Base-by-base conservation (phyloP, 192 early-diverging fungal species). In the Lobosporangium transversale region DNA sequence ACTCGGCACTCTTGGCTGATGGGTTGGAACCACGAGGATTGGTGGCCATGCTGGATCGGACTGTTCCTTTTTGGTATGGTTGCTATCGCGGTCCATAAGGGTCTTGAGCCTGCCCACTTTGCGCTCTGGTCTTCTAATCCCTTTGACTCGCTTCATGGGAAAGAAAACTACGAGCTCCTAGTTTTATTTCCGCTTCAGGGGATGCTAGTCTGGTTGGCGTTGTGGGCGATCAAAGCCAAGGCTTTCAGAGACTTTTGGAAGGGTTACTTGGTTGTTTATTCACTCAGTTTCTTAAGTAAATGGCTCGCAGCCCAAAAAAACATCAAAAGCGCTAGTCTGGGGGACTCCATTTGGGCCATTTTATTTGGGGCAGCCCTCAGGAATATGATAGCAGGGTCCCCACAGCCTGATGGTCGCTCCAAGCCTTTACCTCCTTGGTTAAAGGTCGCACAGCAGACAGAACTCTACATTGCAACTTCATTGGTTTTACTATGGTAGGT, bases 21-120 rank as follows among this genome's bases (percentile, higher is more conserved):
- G 29, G 83, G 85, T 52, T 86, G 85, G 85, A 86, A 86, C 53
- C 62, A 73, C 11, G 83, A 84, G 55, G 85, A 86, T 45, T 86
- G 85, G 85, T 84, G 82, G 85, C 65, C 85, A 9, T 84, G 82
- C 49, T 86, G 85, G 85, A 83, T 86, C 27, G 85, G 85, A 18
- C 65, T 86, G 12, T 62, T 84, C 29, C 78, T 86, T 44, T 83
- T 86, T 60, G 85, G 79, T n/a, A 37, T 78, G 43, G 70, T 86
- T 30, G 55, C 66, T 15, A 53, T 60, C 20, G 76, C 79, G 17
- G 85, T 86, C 11, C 70, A 62, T 12, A 57, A 82, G 44, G 65
- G 44, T 17, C 68, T 86, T 26, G 74, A 79, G 12, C 61, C 71
- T 20, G 83, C 85, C 3, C 53, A 69, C 14, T 86, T 86, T 62